Percentiles rank a stretch among this genome's conserved stretches.
phyloP scores from a whole-genome alignment of 192 early-diverging fungal genomes.

The Coemansia sp. region DNA sequence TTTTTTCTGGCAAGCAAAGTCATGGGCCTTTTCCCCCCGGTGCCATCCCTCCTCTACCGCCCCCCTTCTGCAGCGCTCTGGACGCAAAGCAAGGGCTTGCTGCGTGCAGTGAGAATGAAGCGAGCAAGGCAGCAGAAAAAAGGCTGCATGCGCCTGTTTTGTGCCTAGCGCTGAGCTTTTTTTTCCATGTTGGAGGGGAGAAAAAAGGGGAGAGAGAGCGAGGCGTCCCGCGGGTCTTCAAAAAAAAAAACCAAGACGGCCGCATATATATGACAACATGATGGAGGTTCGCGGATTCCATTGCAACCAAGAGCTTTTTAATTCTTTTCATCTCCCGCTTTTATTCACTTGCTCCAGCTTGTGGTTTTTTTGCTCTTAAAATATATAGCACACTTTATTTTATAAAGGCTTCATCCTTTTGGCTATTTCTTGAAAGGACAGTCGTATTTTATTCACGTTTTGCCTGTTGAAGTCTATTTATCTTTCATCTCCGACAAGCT shows the following conservation, averaged over 20 bases:
- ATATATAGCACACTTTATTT: neutral
- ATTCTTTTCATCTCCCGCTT: slow-evolving; percentile 14
- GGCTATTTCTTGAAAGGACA: neutral
- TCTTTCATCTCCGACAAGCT: neutral
- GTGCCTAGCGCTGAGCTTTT: neutral
- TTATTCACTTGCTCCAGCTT: slow-evolving; percentile 4
- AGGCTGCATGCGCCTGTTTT: neutral
- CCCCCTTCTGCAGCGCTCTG: slow-evolving; percentile 1
- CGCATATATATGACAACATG: slow-evolving; percentile 5
- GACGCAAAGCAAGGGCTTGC: neutral
- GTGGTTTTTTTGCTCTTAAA: neutral
- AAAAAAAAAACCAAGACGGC: slow-evolving; percentile 3
- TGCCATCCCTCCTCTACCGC: slow-evolving; percentile 1
- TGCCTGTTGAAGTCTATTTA: neutral
- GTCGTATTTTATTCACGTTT: neutral
- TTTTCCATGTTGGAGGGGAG: slow-evolving; percentile 4
- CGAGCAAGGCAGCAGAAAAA: neutral
- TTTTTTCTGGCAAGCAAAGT: slow-evolving; percentile 6
- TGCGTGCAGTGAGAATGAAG: neutral
- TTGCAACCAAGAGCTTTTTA: slow-evolving; percentile 13
- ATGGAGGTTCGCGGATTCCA: neutral
- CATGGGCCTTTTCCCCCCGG: slow-evolving; percentile 5
- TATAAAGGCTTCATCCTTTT: neutral
- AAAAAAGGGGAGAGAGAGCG: neutral
- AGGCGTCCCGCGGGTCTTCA: slow-evolving; percentile 9